These are phyloP conservation scores for Eustoma russellianum DNA, from an alignment of 257 asterid genomes.

Conservation along the genomic window DNA sequence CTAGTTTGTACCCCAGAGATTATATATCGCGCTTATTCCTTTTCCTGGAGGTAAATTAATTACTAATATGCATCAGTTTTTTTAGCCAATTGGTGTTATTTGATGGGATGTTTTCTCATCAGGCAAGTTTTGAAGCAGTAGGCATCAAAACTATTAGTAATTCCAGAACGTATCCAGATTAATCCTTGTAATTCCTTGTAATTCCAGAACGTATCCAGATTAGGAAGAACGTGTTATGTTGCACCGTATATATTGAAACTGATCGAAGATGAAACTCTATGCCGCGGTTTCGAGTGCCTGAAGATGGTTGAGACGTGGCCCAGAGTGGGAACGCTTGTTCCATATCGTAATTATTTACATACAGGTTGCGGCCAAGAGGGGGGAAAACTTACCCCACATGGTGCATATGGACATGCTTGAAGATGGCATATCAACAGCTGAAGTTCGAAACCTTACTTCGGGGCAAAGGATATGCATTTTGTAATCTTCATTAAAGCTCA, in stretches of 20 bases:
- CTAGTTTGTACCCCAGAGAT: constrained; percentile 10
- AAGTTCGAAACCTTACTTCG: no score
- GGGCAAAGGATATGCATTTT: neutral
- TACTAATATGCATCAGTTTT: neutral
- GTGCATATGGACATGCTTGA: neutral
- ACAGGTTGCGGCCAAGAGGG: no score
- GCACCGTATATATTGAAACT: neutral
- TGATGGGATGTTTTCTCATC: neutral
- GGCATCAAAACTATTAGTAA: neutral
- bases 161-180: neutral
- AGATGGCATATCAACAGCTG: neutral
- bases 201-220: neutral
- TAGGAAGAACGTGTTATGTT: neutral
- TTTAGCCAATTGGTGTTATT: no score
- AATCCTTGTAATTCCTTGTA: neutral
- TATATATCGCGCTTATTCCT: neutral
- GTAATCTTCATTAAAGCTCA: neutral
- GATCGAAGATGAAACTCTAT: neutral
- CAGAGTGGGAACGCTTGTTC: no score
- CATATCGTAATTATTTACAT: no score
- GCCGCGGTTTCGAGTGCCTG: neutral
- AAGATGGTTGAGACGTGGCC: no score
- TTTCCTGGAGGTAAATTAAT: constrained; percentile 1
- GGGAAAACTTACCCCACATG: neutral
- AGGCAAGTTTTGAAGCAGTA: neutral